Evolutionary conservation across 352 stramenopile genomes (phyloP).

Genomic region (Achlya hypogyna): DNA sequence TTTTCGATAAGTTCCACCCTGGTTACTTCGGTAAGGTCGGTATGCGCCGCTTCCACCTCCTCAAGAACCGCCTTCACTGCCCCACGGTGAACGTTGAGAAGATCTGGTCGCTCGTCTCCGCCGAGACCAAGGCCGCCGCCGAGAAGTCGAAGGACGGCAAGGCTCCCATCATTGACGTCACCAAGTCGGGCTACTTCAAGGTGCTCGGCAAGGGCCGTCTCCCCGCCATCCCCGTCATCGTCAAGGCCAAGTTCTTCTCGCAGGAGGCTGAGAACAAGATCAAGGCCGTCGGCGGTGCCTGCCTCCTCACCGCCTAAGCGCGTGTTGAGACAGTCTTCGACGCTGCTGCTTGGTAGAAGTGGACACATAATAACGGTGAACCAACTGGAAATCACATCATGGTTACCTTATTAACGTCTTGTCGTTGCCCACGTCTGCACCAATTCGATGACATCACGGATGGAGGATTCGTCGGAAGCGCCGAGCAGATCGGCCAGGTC

Average conservation of each 20-base stretch:
- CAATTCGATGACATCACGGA: background rate
- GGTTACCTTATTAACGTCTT: conserved; percentile 5
- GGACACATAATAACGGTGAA: conserved; percentile 20
- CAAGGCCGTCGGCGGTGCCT: conserved; percentile 97
- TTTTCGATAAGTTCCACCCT: conserved; percentile 99
- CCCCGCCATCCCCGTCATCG: conserved; percentile 94
- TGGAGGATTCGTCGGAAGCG: background rate
- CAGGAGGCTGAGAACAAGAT: conserved; percentile 99
- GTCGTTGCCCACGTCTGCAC: conserved; percentile 12
- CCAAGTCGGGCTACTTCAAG: conserved; percentile 98
- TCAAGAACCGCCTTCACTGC: conserved; percentile 95
- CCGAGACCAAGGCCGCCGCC: conserved; percentile 95
- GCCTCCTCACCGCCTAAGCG: conserved; percentile 96
- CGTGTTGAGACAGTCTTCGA: background rate
- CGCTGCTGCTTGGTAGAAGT: conserved; percentile 8
- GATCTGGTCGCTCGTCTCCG: conserved; percentile 97
- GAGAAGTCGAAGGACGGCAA: conserved; percentile 93
- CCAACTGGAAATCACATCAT: conserved; percentile 24
- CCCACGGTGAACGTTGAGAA: conserved; percentile 99
- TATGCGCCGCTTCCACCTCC: conserved; percentile 99
- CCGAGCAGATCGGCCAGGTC: conserved; percentile 18
- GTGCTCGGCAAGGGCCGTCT: conserved; percentile 99
- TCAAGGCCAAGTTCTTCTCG: conserved; percentile 99
- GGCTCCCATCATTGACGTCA: conserved; percentile 98
- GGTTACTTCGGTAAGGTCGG: conserved; percentile 99